These are phyloP conservation scores for Hansenula sp. DNA, from an alignment of 1,139 yeast species.

Conservation along the genomic window DNA sequence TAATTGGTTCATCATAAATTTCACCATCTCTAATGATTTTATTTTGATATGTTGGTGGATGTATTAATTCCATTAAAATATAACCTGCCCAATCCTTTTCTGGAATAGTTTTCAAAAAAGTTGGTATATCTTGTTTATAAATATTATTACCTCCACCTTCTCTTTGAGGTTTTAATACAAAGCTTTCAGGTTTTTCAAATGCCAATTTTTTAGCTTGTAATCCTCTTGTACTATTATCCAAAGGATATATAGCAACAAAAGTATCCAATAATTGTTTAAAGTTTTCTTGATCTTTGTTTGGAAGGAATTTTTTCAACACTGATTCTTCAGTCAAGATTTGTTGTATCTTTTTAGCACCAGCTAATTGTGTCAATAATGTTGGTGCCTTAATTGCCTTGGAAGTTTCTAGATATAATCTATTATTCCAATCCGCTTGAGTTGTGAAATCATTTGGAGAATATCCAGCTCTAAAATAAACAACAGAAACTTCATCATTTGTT, in stretches of 20 bases:
- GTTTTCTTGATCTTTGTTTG: not conserved
- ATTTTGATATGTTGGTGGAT: conserved; percentile 66
- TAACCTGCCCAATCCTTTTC: conserved; percentile 84
- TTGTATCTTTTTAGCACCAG: conserved; percentile 92
- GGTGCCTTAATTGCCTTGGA: conserved; percentile 89
- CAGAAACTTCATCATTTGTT: conserved; percentile 65
- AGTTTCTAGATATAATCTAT: conserved; percentile 66
- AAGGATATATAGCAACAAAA: conserved; percentile 81
- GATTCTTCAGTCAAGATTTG: conserved; percentile 67
- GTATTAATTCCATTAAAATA: conserved; percentile 88
- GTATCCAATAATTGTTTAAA: conserved; percentile 35
- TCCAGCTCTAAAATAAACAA: conserved; percentile 87
- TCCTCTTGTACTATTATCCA: conserved; percentile 71
- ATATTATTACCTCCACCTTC: conserved; percentile 96
- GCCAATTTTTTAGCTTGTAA: conserved; percentile 62
- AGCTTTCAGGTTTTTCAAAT: conserved; percentile 58
- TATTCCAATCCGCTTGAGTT: conserved; percentile 64
- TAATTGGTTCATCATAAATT: conserved; percentile 59
- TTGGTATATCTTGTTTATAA: conserved; percentile 80
- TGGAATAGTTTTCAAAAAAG: conserved; percentile 55
- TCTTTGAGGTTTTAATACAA: conserved; percentile 92
- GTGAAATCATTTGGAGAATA: conserved; percentile 78
- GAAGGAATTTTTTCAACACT: conserved; percentile 44
- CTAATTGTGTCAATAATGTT: conserved; percentile 77
- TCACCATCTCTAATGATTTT: conserved; percentile 66